Evolutionary conservation across 306 rosid species (phyloP).

Genomic region (Vicia sativa): DNA sequence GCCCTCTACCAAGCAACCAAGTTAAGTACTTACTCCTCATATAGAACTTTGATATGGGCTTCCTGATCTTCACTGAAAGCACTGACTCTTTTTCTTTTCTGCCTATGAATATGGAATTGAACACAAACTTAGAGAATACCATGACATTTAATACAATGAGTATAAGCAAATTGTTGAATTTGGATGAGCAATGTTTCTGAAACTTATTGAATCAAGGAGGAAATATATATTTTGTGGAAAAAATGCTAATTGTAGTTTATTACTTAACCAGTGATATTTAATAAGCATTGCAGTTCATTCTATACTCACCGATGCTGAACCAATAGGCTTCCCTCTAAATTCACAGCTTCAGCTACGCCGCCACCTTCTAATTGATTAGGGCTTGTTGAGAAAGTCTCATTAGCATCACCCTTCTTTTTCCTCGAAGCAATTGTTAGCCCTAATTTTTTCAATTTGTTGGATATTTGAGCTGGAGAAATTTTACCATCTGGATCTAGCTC

Average conservation of each 20-base stretch:
- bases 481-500: conserved; percentile 68
- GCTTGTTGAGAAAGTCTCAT: conserved; percentile 39
- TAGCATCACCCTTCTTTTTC: conserved; percentile 47
- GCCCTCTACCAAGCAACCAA: conserved; percentile 29
- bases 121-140: conserved; percentile 14
- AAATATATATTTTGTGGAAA: conserved; percentile 12
- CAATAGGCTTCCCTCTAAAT: conserved; percentile 43
- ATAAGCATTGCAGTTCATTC: conserved; percentile 29
- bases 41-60: conserved; percentile 63
- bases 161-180: conserved; percentile 2
- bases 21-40: conserved; percentile 76
- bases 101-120: conserved; percentile 50
- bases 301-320: conserved; percentile 60
- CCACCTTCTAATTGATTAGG: conserved; percentile 50
- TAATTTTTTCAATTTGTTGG: conserved; percentile 67
- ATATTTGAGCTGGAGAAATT: conserved; percentile 70
- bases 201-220: neutral
- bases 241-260: no score
- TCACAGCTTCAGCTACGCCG: conserved; percentile 25
- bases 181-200: conserved; percentile 11
- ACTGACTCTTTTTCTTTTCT: conserved; percentile 61
- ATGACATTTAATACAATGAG: conserved; percentile 6
- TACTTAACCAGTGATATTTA: conserved; percentile 18
- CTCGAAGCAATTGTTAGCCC: conserved; percentile 59
- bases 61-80: conserved; percentile 81